Conservation (phyloP, 306 rosid genomes). For the Lagenaria siceraria region DNA sequence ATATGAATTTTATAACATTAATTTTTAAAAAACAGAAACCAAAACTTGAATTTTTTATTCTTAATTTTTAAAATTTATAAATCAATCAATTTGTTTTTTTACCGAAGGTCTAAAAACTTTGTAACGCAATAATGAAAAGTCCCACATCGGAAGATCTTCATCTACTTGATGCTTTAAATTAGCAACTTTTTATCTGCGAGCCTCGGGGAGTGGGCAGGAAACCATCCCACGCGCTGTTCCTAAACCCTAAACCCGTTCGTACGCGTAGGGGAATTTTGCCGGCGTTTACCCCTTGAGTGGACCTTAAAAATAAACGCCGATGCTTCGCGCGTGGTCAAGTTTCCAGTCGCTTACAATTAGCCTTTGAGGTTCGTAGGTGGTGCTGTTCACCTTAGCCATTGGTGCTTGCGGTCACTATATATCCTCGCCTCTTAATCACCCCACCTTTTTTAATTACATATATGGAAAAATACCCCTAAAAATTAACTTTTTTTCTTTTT, state of each 20-base stretch:
- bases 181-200: rapidly evolving
- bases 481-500: no score
- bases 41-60: no score
- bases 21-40: no score
- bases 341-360: background rate
- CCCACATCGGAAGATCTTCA: background rate
- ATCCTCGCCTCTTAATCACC: background rate
- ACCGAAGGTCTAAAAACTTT: no score
- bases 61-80: no score
- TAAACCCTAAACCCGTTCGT: background rate
- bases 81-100: no score
- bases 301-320: background rate
- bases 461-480: no score
- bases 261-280: background rate
- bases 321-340: background rate
- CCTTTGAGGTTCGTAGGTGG: background rate
- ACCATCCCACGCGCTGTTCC: background rate
- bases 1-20: no score
- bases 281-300: background rate
- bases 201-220: background rate
- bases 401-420: background rate
- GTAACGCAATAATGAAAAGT: no score
- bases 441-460: no score
- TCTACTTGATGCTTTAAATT: no score
- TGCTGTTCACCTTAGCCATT: background rate